Percentiles rank a stretch among this genome's conserved stretches.
These are phyloP conservation scores for Diaporthe sp. DNA, from an alignment of 2,329 filamentous ascomycete genomes.

Conservation along the genomic window DNA sequence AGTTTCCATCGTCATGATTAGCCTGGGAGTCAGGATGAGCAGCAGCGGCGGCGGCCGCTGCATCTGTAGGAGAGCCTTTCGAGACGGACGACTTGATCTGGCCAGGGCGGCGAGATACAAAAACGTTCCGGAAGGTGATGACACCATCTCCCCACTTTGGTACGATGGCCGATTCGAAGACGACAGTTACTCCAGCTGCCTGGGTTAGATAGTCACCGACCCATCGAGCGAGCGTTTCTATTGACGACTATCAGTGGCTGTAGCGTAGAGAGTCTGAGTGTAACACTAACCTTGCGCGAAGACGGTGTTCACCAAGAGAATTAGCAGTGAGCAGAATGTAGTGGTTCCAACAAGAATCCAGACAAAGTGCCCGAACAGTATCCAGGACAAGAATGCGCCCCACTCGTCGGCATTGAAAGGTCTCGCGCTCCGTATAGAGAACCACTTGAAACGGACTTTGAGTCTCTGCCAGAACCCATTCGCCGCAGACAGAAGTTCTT, in stretches of 20 bases:
- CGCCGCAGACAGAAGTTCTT: constrained; percentile 91
- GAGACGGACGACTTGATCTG: constrained; percentile 85
- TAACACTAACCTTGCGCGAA: constrained; percentile 83
- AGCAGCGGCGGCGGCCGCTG: constrained; percentile 84
- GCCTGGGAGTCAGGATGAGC: constrained; percentile 53
- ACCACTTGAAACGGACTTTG: constrained; percentile 96
- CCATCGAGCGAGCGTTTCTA: constrained; percentile 92
- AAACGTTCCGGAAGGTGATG: constrained; percentile 96
- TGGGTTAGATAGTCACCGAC: constrained; percentile 95
- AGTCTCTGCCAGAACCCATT: constrained; percentile 93
- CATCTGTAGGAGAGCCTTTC: constrained; percentile 89
- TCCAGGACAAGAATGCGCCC: constrained; percentile 94
- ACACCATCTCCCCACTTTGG: constrained; percentile 96
- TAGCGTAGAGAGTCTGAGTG: not conserved
- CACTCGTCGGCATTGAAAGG: constrained; percentile 98
- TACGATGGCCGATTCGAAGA: constrained; percentile 98
- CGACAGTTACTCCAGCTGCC: constrained; percentile 91
- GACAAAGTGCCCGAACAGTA: constrained; percentile 90
- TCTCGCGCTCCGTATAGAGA: constrained; percentile 91
- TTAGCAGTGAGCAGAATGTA: constrained; percentile 93
- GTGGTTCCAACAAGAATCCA: constrained; percentile 98
- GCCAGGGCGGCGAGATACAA: constrained; percentile 90
- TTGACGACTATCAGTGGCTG: constrained; percentile 27
- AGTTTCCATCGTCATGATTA: constrained; percentile 89
- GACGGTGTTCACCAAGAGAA: constrained; percentile 94